Percentiles rank a stretch among this genome's conserved stretches.
These are phyloP conservation scores for Scalesia atractyloides DNA, from an alignment of 129 eudicot genomes.

Conservation along the genomic window DNA sequence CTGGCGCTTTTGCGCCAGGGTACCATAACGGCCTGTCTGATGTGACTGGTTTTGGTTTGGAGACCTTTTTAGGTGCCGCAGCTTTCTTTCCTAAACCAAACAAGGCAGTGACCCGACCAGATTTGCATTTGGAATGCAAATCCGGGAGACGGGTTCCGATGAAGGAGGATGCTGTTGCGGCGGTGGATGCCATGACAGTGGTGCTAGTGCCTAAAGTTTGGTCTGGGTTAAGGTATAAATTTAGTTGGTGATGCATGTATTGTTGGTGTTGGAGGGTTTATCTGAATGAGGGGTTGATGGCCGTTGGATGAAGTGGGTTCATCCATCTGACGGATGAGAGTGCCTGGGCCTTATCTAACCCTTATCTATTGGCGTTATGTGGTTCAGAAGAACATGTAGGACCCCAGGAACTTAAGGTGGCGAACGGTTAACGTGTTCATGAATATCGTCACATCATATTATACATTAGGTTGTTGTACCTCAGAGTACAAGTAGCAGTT, in stretches of 20 bases:
- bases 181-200: conserved; percentile 42
- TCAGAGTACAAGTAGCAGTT: background rate
- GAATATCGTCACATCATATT: background rate
- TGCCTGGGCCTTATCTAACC: conserved; percentile 61
- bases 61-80: conserved; percentile 31
- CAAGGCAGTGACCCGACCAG: conserved; percentile 65
- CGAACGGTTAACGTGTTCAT: background rate
- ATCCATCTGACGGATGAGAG: conserved; percentile 65
- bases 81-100: conserved; percentile 72
- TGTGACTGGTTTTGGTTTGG: background rate
- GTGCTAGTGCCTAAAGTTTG: background rate
- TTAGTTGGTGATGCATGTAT: conserved; percentile 20
- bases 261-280: conserved; percentile 37
- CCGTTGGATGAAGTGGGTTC: conserved; percentile 60
- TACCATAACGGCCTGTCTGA: conserved; percentile 86
- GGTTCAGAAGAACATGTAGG: conserved; percentile 5
- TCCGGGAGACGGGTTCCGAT: conserved; percentile 77
- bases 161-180: conserved; percentile 73
- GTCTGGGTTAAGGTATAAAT: background rate
- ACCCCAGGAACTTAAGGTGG: background rate
- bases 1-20: conserved; percentile 90
- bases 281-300: conserved; percentile 30
- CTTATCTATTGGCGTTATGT: conserved; percentile 59
- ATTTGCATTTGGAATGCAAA: conserved; percentile 40
- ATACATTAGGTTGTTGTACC: background rate